Conservation (phyloP, 2,329 filamentous ascomycete genomes). For the Aspergillus vadensis region DNA sequence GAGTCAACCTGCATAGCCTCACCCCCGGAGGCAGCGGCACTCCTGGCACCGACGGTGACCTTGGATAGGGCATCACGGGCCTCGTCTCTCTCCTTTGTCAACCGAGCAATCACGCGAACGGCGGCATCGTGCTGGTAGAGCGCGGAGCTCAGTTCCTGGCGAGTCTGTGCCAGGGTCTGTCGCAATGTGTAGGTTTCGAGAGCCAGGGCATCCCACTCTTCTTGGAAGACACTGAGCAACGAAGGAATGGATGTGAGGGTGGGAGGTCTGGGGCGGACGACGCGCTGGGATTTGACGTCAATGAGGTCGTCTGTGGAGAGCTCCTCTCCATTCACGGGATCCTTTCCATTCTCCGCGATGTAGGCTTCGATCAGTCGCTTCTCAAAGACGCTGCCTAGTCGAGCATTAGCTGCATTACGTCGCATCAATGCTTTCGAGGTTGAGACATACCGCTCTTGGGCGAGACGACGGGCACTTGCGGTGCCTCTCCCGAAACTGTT, state of each 20-base stretch:
- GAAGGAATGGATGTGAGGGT: constrained; percentile 95
- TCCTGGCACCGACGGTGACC: constrained; percentile 69
- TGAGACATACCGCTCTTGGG: constrained; percentile 78
- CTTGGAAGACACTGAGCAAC: constrained; percentile 90
- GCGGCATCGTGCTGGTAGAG: constrained; percentile 97
- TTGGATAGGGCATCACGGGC: constrained; percentile 85
- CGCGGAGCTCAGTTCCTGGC: constrained; percentile 90
- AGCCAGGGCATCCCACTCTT: constrained; percentile 95
- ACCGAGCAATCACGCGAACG: constrained; percentile 86
- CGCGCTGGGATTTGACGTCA: constrained; percentile 77
- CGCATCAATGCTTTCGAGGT: constrained; percentile 19
- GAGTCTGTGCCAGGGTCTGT: constrained; percentile 84
- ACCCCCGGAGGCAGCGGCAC: constrained; percentile 50
- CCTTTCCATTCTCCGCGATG: constrained; percentile 87
- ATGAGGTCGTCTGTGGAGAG: constrained; percentile 82
- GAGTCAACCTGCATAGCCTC: constrained; percentile 94
- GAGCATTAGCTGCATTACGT: constrained; percentile 31
- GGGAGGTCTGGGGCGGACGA: constrained; percentile 85
- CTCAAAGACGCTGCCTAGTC: constrained; percentile 82
- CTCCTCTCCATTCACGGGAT: constrained; percentile 85
- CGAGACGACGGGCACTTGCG: constrained; percentile 91
- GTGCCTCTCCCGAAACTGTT: constrained; percentile 91
- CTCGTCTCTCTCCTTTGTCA: constrained; percentile 91
- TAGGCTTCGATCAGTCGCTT: constrained; percentile 94
- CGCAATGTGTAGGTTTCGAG: constrained; percentile 89